Percentiles rank a stretch among this genome's conserved stretches.
phyloP scores from a whole-genome alignment of 148 eudicot genomes.

The Chenopodium formosanum region DNA sequence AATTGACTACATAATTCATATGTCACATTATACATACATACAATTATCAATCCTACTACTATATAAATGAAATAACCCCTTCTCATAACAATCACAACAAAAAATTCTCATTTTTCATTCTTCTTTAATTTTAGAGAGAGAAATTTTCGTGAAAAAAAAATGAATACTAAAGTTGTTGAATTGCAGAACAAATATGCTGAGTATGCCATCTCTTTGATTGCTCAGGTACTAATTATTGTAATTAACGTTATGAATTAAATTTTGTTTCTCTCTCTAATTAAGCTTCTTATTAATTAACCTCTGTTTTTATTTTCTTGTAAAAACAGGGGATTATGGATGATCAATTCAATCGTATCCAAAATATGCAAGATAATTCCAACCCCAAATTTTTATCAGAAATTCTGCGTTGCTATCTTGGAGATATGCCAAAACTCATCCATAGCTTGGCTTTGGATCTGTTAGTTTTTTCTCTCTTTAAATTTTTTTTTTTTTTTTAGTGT shows the following conservation, averaged over 20 bases:
- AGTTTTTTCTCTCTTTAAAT: slow-evolving; percentile 16
- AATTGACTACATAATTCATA: too few species aligned
- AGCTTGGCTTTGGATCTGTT: slow-evolving; percentile 53
- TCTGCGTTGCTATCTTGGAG: slow-evolving; percentile 67
- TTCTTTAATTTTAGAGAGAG: background rate
- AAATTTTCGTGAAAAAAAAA: background rate
- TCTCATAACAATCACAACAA: too few species aligned
- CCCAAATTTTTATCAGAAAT: slow-evolving; percentile 79
- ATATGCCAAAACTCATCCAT: slow-evolving; percentile 65
- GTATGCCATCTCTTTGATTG: slow-evolving; percentile 46
- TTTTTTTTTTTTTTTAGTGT: too few species aligned
- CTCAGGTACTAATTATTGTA: slow-evolving; percentile 39
- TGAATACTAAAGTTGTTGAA: slow-evolving; percentile 26
- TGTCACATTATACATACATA: too few species aligned
- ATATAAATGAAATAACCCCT: too few species aligned
- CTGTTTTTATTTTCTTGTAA: background rate
- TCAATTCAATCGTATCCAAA: slow-evolving; percentile 61
- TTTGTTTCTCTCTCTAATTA: background rate
- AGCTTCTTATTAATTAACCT: background rate
- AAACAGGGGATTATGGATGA: slow-evolving; percentile 63
- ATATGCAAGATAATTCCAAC: slow-evolving; percentile 77
- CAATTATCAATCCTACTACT: too few species aligned
- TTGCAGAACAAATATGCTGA: slow-evolving; percentile 45
- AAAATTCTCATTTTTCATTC: background rate
- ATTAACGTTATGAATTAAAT: too few species aligned